Percentiles rank a stretch among this genome's conserved stretches.
phyloP scores from a whole-genome alignment of 2,329 filamentous ascomycete species.

The Arachnomyces sp. region DNA sequence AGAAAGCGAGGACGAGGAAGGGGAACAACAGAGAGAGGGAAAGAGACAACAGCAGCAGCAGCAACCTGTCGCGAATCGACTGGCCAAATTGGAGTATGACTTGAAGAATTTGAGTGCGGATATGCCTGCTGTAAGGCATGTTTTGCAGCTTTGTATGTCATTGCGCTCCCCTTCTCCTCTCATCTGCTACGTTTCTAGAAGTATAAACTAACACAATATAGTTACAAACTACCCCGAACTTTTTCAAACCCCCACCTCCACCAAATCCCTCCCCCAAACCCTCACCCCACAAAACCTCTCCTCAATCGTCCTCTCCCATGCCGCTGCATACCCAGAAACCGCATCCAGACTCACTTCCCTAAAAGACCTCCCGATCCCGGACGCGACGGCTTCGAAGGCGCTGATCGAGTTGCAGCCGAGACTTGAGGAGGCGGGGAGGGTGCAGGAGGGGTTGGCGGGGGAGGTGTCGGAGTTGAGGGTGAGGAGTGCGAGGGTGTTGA shows the following conservation, averaged over 20 bases:
- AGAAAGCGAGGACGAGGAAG: too few relatives aligned
- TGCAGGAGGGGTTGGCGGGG: constrained; percentile 32
- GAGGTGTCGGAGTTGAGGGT: constrained; percentile 35
- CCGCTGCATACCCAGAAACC: constrained; percentile 40
- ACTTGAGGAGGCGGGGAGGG: constrained; percentile 27
- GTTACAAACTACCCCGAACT: constrained; percentile 36
- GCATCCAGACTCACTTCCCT: constrained; percentile 42
- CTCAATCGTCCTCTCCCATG: constrained; percentile 39
- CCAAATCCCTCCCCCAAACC: constrained; percentile 27
- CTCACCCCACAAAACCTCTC: constrained; percentile 30
- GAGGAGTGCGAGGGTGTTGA: constrained; percentile 44
- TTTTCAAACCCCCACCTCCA: constrained; percentile 26
- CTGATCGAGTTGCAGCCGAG: constrained; percentile 38
- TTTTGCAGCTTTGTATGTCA: constrained; percentile 34
- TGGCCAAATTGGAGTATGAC: constrained; percentile 31
- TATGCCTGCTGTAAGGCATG: constrained; percentile 33
- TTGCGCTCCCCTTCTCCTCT: constrained; percentile 2
- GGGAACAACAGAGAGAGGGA: not conserved
- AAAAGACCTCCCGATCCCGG: constrained; percentile 40
- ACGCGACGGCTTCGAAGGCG: constrained; percentile 33
- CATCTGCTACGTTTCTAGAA: constrained; percentile 10
- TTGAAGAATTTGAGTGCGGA: constrained; percentile 30
- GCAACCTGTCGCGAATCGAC: constrained; percentile 27
- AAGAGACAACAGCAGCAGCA: constrained; percentile 7
- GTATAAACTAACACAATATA: constrained; percentile 13